Evolutionary conservation across 2,329 filamentous ascomycete species (phyloP), one percentile per base, ranked within the genome.

Genomic region (Zelopaecilomyces penicillatus): DNA sequence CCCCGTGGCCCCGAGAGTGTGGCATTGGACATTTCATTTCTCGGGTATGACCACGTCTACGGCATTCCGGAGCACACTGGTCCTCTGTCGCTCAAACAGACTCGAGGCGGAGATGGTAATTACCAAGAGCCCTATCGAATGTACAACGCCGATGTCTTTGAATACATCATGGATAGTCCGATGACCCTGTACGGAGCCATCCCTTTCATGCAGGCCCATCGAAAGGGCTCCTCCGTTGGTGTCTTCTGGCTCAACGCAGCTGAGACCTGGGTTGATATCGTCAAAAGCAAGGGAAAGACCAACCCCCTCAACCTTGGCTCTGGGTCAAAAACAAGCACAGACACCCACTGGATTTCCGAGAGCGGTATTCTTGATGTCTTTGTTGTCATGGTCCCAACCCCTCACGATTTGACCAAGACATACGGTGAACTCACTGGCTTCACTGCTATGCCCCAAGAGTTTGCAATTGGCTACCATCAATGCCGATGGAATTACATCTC

Each of bases 151-250:
- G 93, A 98, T 62, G 93, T 98, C 8, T 98, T 98, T 56, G 93
- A 98, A 68, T 98, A 98, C 64, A 83, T 95, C 56, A 77, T 96
- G 56, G 87, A 97, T 65, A 97, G 89, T 65, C 90, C 93, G 1
- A 98, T 98, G 93, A 97, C 93, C 1, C 75, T 98, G 2, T 98
- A 98, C 59, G 93, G 93, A n/a, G 74, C 89, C 6, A 97, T 98
- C 55, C 93, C 93, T 2, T 87, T 97, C 60, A 95, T 98, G 88
- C 93, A 97, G 65, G 93, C 93, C 12, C 91, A 98, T 61, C 85
- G 85, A 57, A 94, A 91, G 63, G 85, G 84, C 58, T 97, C 91
- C 0, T 93, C 88, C 1, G 91, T 97, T 30, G 93, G 89, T 50
- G 83, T 98, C 10, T 95, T 98, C 66, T 98, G 93, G 93, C 76